Evolutionary conservation across 2,329 filamentous ascomycete species (phyloP).

Genomic region (Trichoderma sp.): DNA sequence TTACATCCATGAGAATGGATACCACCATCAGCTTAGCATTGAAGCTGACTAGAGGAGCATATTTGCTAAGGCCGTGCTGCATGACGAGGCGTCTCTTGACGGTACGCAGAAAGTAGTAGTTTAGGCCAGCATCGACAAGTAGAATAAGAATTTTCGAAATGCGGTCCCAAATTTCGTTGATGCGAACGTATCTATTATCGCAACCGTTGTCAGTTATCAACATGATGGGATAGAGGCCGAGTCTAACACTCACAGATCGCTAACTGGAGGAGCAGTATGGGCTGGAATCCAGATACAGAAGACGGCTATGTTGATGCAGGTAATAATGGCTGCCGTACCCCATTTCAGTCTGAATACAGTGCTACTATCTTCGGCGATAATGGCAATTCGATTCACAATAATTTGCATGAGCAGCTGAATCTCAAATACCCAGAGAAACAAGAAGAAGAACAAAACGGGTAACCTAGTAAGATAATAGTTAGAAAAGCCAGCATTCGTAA

Average conservation of each 20-base stretch:
- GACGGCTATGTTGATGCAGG: slow-evolving; percentile 51
- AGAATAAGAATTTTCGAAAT: slow-evolving; percentile 52
- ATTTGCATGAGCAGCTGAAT: slow-evolving; percentile 45
- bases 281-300: slow-evolving; percentile 55
- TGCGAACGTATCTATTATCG: slow-evolving; percentile 32
- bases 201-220: neutral
- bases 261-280: slow-evolving; percentile 28
- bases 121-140: slow-evolving; percentile 49
- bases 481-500: neutral
- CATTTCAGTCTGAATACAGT: slow-evolving; percentile 42
- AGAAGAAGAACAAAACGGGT: slow-evolving; percentile 14
- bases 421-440: slow-evolving; percentile 24
- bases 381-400: slow-evolving; percentile 43
- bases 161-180: slow-evolving; percentile 54
- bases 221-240: no score
- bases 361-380: slow-evolving; percentile 40
- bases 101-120: slow-evolving; percentile 50
- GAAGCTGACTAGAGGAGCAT: slow-evolving; percentile 48
- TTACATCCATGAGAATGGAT: slow-evolving; percentile 49
- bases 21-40: slow-evolving; percentile 50
- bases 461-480: neutral
- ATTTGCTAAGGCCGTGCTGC: slow-evolving; percentile 49
- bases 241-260: neutral
- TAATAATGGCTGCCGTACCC: slow-evolving; percentile 45
- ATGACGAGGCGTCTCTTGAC: slow-evolving; percentile 45